These are phyloP conservation scores for Dactylellina cionopaga DNA, from an alignment of 2,329 filamentous ascomycete species.

Conservation along the genomic window DNA sequence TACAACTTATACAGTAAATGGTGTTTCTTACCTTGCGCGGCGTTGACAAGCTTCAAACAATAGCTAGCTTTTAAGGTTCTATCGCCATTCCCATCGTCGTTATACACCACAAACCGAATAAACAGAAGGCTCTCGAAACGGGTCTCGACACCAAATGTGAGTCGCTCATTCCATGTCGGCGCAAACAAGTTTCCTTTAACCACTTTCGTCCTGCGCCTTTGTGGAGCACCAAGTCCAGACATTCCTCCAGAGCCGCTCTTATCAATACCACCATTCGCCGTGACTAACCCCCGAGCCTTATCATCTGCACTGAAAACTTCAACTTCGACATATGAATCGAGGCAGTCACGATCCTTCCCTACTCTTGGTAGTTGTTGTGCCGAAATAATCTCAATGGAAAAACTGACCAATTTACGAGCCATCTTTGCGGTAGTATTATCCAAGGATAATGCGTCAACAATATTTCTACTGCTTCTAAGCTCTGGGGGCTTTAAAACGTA, in stretches of 20 bases:
- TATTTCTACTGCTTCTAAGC: constrained; percentile 76
- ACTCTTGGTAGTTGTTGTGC: constrained; percentile 88
- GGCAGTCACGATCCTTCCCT: constrained; percentile 65
- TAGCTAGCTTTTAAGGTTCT: constrained; percentile 80
- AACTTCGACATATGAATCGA: constrained; percentile 94
- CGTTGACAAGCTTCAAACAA: constrained; percentile 87
- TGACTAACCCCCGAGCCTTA: constrained; percentile 78
- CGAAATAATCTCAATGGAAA: constrained; percentile 88
- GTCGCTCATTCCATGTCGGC: constrained; percentile 82
- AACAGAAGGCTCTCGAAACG: constrained; percentile 94
- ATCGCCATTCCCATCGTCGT: constrained; percentile 78
- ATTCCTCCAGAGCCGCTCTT: constrained; percentile 68
- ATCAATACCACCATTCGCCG: constrained; percentile 73
- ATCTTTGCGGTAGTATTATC: constrained; percentile 68
- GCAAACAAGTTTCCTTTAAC: constrained; percentile 92
- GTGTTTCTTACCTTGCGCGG: constrained; percentile 74
- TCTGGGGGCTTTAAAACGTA: constrained; percentile 94
- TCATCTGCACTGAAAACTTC: constrained; percentile 95
- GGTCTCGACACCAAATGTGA: constrained; percentile 85
- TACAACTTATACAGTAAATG: background rate
- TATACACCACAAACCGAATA: constrained; percentile 90
- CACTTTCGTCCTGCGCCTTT: constrained; percentile 81
- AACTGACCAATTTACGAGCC: constrained; percentile 82
- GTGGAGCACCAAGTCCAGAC: constrained; percentile 75
- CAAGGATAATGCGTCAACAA: constrained; percentile 64